phyloP scores from a whole-genome alignment of 1,284 basidiomycete species.

The Austroboletus novae-zelandiae region DNA sequence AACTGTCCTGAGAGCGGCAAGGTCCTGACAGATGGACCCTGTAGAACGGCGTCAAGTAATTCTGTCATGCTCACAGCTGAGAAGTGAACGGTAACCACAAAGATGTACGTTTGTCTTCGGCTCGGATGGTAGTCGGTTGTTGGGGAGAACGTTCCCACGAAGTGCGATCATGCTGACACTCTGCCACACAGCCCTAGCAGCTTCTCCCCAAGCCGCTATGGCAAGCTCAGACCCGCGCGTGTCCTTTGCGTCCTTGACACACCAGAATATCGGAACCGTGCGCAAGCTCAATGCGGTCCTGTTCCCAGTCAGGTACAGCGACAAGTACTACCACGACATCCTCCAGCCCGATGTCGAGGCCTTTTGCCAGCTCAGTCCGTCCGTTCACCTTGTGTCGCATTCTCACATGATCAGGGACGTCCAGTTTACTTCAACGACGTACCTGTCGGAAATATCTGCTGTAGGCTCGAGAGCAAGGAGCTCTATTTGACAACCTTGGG shows the following conservation, averaged over 20 bases:
- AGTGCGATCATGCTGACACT: slow-evolving; percentile 15
- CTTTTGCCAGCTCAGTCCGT: slow-evolving; percentile 75
- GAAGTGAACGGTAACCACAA: slow-evolving; percentile 20
- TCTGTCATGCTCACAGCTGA: slow-evolving; percentile 23
- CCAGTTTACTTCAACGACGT: slow-evolving; percentile 85
- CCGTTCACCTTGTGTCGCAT: slow-evolving; percentile 11
- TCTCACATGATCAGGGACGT: slow-evolving; percentile 25
- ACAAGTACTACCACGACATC: slow-evolving; percentile 78
- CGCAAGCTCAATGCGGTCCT: slow-evolving; percentile 78
- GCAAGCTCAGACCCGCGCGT: slow-evolving; percentile 41
- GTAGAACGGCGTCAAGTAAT: slow-evolving; percentile 18
- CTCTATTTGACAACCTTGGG: slow-evolving; percentile 86
- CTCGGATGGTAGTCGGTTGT: background rate
- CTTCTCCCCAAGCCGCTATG: slow-evolving; percentile 14
- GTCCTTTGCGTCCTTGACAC: slow-evolving; percentile 69
- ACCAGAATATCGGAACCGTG: slow-evolving; percentile 79
- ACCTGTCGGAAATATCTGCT: slow-evolving; percentile 79
- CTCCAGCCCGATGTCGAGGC: slow-evolving; percentile 67
- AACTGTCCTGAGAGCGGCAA: slow-evolving; percentile 6
- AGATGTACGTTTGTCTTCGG: slow-evolving; percentile 4
- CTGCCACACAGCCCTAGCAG: slow-evolving; percentile 13
- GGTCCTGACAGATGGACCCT: slow-evolving; percentile 24
- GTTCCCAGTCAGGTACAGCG: slow-evolving; percentile 79
- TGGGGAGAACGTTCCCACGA: slow-evolving; percentile 23
- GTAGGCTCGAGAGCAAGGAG: slow-evolving; percentile 68